Percentiles rank a stretch among this genome's conserved stretches.
phyloP scores from a whole-genome alignment of 768 basidiomycete species.

The Russula earlei region DNA sequence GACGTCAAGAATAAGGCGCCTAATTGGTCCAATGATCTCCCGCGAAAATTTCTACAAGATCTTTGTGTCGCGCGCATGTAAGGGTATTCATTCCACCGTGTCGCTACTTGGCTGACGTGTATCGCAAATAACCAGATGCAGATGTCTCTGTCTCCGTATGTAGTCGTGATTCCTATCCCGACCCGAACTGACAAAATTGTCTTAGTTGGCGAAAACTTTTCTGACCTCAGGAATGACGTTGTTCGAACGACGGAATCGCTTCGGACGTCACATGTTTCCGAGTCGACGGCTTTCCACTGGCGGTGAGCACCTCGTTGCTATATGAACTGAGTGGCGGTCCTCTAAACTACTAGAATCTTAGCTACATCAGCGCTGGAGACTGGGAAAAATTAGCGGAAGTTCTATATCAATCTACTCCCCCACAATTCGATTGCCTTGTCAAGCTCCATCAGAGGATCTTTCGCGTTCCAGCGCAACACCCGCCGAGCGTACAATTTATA shows the following conservation, averaged over 20 bases:
- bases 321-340: too few relatives aligned
- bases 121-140: background rate
- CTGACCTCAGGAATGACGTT: background rate
- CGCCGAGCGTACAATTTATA: background rate
- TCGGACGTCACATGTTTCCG: background rate
- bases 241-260: background rate
- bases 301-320: background rate
- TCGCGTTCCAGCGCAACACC: background rate
- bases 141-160: slow-evolving; percentile 10
- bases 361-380: background rate
- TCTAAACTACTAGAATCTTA: background rate
- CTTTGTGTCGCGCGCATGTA: slow-evolving; percentile 8
- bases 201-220: slow-evolving; percentile 6
- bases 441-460: background rate
- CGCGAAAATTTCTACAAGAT: background rate
- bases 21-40: background rate
- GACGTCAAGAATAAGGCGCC: background rate
- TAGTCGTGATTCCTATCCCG: background rate
- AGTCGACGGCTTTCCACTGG: background rate
- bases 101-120: background rate
- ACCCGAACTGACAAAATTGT: background rate
- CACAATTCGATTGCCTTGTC: slow-evolving; percentile 6
- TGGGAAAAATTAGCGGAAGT: background rate
- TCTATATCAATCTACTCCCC: background rate
- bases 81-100: background rate